A percentile compares a stretch with the other conserved stretches of the same genome.
Conservation (phyloP, 176 grass and related monocot species). For the Eleusine indica region DNA sequence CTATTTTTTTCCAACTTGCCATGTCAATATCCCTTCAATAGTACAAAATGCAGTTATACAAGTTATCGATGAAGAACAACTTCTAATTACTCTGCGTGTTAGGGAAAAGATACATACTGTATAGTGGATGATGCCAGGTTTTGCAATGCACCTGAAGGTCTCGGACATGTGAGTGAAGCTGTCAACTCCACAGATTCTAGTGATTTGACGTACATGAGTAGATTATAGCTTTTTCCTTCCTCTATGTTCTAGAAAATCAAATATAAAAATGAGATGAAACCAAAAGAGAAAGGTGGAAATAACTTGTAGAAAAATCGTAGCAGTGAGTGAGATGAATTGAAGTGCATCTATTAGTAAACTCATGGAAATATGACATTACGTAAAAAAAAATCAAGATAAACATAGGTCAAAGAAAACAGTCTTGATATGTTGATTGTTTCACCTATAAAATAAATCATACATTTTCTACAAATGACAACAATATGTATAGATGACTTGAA, state of each 20-base stretch:
- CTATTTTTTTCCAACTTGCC: conserved; percentile 44
- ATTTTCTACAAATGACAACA: no score
- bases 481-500: no score
- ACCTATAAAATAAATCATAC: no score
- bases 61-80: background rate
- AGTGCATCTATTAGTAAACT: no score
- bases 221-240: conserved; percentile 70
- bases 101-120: conserved; percentile 2
- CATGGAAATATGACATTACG: no score
- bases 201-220: conserved; percentile 71
- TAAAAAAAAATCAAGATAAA: no score
- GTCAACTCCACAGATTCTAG: conserved; percentile 40
- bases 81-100: background rate
- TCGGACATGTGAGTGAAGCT: conserved; percentile 45
- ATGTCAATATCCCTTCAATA: conserved; percentile 2
- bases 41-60: background rate
- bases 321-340: no score
- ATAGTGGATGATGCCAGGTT: conserved; percentile 20
- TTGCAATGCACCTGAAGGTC: conserved; percentile 14
- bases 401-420: no score
- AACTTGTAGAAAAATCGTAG: no score
- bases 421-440: no score
- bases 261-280: background rate
- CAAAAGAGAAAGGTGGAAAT: no score
- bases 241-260: conserved; percentile 79